Percentiles rank a stretch among this genome's conserved stretches.
phyloP scores from a whole-genome alignment of 805 yeast species.

The Millerago galiae region DNA sequence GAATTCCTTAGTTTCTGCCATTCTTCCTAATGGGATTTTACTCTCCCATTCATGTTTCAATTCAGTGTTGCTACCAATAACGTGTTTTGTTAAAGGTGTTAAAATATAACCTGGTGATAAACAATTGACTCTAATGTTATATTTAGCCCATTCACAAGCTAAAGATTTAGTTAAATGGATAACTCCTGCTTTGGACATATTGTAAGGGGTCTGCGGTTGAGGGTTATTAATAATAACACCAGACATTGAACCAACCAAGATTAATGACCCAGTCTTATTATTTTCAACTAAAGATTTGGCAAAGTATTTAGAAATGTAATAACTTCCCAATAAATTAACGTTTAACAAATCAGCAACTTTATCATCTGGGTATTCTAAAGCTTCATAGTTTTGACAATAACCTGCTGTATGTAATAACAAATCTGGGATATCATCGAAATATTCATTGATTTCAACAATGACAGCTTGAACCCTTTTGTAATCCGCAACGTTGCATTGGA shows the following conservation, averaged over 20 bases:
- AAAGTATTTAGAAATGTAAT: slow-evolving; percentile 67
- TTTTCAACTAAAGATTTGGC: slow-evolving; percentile 60
- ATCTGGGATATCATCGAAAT: slow-evolving; percentile 56
- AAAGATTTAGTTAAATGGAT: slow-evolving; percentile 70
- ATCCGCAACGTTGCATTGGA: slow-evolving; percentile 72
- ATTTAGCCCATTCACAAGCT: slow-evolving; percentile 79
- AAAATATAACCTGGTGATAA: slow-evolving; percentile 76
- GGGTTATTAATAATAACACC: slow-evolving; percentile 75
- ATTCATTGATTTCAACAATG: slow-evolving; percentile 46
- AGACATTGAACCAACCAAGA: slow-evolving; percentile 73
- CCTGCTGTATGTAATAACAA: slow-evolving; percentile 78
- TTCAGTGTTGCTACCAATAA: slow-evolving; percentile 48
- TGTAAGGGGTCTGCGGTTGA: slow-evolving; percentile 74
- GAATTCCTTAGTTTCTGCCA: slow-evolving; percentile 82
- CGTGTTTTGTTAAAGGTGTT: slow-evolving; percentile 72
- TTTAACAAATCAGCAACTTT: slow-evolving; percentile 63
- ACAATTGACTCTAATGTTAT: slow-evolving; percentile 70
- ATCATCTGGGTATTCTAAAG: slow-evolving; percentile 66
- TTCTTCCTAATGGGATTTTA: slow-evolving; percentile 69
- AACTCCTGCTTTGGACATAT: slow-evolving; percentile 84
- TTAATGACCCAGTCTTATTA: slow-evolving; percentile 51
- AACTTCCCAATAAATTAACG: slow-evolving; percentile 70
- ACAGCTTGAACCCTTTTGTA: slow-evolving; percentile 50
- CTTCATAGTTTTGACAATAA: slow-evolving; percentile 74
- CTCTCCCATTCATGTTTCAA: slow-evolving; percentile 69